A percentile compares a stretch with the other conserved stretches of the same genome.
phyloP scores from a whole-genome alignment of 208 protist genomes.

The Zelonia costaricensis region DNA sequence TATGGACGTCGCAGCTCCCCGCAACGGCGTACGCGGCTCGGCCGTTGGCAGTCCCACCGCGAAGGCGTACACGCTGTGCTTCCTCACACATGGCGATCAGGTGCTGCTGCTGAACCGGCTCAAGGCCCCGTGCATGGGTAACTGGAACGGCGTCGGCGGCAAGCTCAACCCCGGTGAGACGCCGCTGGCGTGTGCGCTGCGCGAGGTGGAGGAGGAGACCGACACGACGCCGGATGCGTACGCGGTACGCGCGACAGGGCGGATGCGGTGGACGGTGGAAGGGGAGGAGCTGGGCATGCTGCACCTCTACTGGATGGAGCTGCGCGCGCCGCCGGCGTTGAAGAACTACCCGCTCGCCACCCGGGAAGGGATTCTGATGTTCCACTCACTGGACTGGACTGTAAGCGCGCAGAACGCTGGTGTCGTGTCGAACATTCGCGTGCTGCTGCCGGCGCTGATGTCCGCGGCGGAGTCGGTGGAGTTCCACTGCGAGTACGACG shows the following conservation, averaged over 20 bases:
- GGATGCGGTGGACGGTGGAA: not conserved
- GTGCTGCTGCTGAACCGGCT: constrained; percentile 6
- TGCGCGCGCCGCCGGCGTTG: not conserved
- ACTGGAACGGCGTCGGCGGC: constrained; percentile 11
- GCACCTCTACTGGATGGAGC: constrained; percentile 3
- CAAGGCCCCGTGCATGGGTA: constrained; percentile 7
- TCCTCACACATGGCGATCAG: constrained; percentile 1
- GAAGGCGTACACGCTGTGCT: constrained; percentile 13
- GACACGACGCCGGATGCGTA: not conserved
- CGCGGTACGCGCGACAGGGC: constrained; percentile 1
- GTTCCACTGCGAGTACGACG: constrained; percentile 8
- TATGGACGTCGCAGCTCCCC: not conserved
- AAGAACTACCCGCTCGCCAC: not conserved
- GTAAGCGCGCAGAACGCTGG: not conserved
- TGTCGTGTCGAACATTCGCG: not conserved
- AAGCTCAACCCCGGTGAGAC: not conserved
- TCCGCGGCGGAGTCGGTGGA: not conserved
- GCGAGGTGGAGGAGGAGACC: constrained; percentile 6
- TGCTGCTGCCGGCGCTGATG: not conserved
- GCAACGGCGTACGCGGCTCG: not conserved
- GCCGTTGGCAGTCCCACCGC: not conserved
- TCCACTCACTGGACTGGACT: not conserved
- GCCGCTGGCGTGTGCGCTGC: not conserved
- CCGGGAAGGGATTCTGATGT: not conserved
- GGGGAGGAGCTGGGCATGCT: not conserved